These are phyloP conservation scores for Sclerotinia spermophila DNA, from an alignment of 2,329 filamentous ascomycete species.

Conservation along the genomic window DNA sequence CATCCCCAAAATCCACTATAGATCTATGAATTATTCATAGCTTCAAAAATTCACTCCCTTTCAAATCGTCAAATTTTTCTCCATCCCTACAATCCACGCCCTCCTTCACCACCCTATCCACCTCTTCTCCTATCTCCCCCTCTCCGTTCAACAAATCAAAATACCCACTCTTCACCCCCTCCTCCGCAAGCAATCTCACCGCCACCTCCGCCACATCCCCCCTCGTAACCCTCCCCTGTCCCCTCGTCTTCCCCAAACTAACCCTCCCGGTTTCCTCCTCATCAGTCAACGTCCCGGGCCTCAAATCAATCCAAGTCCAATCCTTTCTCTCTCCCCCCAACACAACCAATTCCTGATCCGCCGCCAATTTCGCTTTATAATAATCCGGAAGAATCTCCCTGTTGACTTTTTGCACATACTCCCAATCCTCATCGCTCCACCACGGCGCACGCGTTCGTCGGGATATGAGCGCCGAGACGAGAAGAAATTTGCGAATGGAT, in stretches of 20 bases:
- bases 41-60: slow-evolving; percentile 18
- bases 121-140: slow-evolving; percentile 46
- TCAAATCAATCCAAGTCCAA: slow-evolving; percentile 47
- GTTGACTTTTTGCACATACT: slow-evolving; percentile 39
- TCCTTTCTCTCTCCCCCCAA: slow-evolving; percentile 41
- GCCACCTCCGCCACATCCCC: slow-evolving; percentile 58
- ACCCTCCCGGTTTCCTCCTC: slow-evolving; percentile 46
- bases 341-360: slow-evolving; percentile 55
- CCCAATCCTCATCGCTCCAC: slow-evolving; percentile 52
- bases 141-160: slow-evolving; percentile 54
- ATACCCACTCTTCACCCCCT: slow-evolving; percentile 47
- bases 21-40: background rate
- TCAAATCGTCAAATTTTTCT: slow-evolving; percentile 40
- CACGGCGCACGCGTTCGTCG: slow-evolving; percentile 51
- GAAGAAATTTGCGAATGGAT: slow-evolving; percentile 57
- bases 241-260: slow-evolving; percentile 41
- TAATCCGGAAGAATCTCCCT: slow-evolving; percentile 48
- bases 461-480: slow-evolving; percentile 59
- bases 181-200: slow-evolving; percentile 48
- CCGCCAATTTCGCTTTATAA: slow-evolving; percentile 57
- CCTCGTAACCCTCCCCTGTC: slow-evolving; percentile 44
- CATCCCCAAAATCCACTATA: background rate
- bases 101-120: slow-evolving; percentile 48
- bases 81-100: slow-evolving; percentile 52
- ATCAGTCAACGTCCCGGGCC: slow-evolving; percentile 50